phyloP scores from a whole-genome alignment of 2,329 filamentous ascomycete species.

The Hypoxylon sp. region DNA sequence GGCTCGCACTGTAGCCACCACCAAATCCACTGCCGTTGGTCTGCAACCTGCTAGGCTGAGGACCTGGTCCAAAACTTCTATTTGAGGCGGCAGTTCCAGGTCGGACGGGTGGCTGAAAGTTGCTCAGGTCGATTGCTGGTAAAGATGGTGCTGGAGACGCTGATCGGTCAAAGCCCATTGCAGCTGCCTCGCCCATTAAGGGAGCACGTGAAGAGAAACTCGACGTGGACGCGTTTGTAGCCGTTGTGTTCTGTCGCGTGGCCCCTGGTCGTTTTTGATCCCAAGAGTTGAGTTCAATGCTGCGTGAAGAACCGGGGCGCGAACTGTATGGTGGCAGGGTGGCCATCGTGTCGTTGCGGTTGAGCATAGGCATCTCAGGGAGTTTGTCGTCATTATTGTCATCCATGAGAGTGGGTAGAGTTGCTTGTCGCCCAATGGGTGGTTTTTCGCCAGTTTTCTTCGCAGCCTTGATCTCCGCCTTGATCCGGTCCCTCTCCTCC shows the following conservation, averaged over 20 bases:
- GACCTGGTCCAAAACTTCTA: conserved; percentile 50
- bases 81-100: conserved; percentile 56
- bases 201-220: conserved; percentile 75
- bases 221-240: conserved; percentile 68
- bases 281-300: conserved; percentile 65
- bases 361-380: conserved; percentile 69
- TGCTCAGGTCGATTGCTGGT: conserved; percentile 50
- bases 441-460: conserved; percentile 67
- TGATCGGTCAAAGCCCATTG: conserved; percentile 67
- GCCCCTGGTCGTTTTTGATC: conserved; percentile 64
- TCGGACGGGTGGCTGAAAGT: conserved; percentile 51
- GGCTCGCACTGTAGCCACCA: conserved; percentile 42
- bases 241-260: conserved; percentile 56
- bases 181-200: conserved; percentile 69
- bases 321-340: conserved; percentile 74
- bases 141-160: conserved; percentile 55
- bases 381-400: conserved; percentile 63
- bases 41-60: conserved; percentile 44
- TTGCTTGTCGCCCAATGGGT: conserved; percentile 69
- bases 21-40: conserved; percentile 43
- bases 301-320: conserved; percentile 66
- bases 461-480: conserved; percentile 63
- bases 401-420: conserved; percentile 72
- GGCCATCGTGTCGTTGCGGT: conserved; percentile 69
- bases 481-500: conserved; percentile 72